phyloP scores from a whole-genome alignment of 441 rosid genomes.

The Populus hybrid region DNA sequence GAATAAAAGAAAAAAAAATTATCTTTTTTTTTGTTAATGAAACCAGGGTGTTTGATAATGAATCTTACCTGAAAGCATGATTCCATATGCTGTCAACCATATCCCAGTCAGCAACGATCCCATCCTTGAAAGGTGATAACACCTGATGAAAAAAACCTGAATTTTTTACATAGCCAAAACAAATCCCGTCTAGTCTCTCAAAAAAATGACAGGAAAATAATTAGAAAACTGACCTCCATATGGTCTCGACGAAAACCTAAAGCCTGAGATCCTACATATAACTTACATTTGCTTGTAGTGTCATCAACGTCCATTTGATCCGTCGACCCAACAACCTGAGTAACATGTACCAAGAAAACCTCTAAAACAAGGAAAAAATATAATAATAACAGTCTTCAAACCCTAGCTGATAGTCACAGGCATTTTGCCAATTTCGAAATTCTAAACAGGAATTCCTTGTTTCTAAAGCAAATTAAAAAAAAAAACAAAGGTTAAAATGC shows the following conservation, averaged over 20 bases:
- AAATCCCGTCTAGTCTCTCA: background rate
- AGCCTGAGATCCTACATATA: constrained; percentile 90
- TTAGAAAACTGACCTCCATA: constrained; percentile 68
- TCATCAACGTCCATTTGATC: constrained; percentile 94
- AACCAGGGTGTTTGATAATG: constrained; percentile 4
- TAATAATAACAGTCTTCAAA: background rate
- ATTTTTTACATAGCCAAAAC: background rate
- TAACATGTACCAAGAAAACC: constrained; percentile 6
- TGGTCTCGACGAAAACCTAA: constrained; percentile 84
- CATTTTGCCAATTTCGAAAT: background rate
- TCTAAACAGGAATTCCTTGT: background rate
- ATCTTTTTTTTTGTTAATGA: background rate
- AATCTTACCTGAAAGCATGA: constrained; percentile 78
- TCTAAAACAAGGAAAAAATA: background rate
- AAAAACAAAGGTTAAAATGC: background rate
- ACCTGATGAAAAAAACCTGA: constrained; percentile 43
- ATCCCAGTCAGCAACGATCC: constrained; percentile 96
- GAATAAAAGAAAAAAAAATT: background rate
- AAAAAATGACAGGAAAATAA: background rate
- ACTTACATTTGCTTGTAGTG: constrained; percentile 49
- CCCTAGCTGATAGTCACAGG: background rate
- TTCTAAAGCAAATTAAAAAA: background rate
- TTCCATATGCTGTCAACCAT: constrained; percentile 96
- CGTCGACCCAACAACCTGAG: constrained; percentile 86
- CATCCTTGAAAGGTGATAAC: constrained; percentile 83